These are phyloP conservation scores for Kingdonia uniflora DNA, from an alignment of 164 flowering plant genomes.

Conservation along the genomic window DNA sequence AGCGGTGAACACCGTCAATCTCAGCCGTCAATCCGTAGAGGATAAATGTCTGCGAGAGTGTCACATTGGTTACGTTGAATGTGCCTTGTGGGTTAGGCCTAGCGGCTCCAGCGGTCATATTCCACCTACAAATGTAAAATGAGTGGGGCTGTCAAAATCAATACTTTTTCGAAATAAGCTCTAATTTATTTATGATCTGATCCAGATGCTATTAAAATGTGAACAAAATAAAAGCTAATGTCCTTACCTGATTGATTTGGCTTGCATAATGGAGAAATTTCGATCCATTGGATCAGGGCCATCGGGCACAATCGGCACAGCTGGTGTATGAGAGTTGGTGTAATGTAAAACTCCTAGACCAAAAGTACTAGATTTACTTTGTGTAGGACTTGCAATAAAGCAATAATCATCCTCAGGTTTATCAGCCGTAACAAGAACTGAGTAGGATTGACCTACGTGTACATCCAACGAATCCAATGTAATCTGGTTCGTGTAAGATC, in stretches of 20 bases:
- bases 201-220: too few species aligned
- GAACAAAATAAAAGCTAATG: not conserved
- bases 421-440: slow-evolving; percentile 54
- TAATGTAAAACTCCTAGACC: slow-evolving; percentile 41
- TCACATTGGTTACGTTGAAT: slow-evolving; percentile 40
- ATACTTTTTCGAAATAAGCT: not conserved
- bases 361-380: slow-evolving; percentile 15
- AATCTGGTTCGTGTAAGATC: slow-evolving; percentile 56
- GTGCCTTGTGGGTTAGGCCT: slow-evolving; percentile 79
- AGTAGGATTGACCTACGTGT: slow-evolving; percentile 69
- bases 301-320: slow-evolving; percentile 24
- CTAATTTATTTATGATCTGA: not conserved
- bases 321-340: slow-evolving; percentile 17
- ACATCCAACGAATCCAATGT: slow-evolving; percentile 47
- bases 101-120: slow-evolving; percentile 62
- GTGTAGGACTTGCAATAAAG: slow-evolving; percentile 48
- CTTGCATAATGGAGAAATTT: slow-evolving; percentile 45
- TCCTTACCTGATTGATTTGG: slow-evolving; percentile 46
- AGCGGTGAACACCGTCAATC: slow-evolving; percentile 17
- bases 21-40: slow-evolving; percentile 23
- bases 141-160: not conserved
- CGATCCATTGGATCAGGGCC: slow-evolving; percentile 46
- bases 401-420: slow-evolving; percentile 36
- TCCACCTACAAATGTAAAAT: slow-evolving; percentile 30
- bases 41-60: slow-evolving; percentile 36